phyloP scores from a whole-genome alignment of 257 asterid species.

The Datura wrightii region DNA sequence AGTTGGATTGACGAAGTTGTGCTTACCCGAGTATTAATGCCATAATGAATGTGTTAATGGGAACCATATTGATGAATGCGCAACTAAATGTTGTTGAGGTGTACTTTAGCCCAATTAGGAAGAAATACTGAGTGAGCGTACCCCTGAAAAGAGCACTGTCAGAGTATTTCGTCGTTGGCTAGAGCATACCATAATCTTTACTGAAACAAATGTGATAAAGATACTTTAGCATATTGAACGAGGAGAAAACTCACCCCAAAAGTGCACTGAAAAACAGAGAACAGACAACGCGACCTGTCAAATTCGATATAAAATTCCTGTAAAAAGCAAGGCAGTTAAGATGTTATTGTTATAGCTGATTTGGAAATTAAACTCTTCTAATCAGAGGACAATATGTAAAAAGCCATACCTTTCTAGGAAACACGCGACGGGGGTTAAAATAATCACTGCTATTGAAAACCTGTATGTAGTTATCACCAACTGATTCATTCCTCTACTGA shows the following conservation, averaged over 20 bases:
- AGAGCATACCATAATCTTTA: neutral
- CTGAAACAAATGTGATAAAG: neutral
- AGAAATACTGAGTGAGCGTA: constrained; percentile 66
- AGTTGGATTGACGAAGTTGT: neutral
- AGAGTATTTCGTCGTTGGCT: neutral
- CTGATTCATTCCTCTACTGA: constrained; percentile 28
- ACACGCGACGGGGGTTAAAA: constrained; percentile 26
- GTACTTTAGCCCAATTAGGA: constrained; percentile 71
- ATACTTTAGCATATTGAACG: neutral
- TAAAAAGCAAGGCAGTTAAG: constrained; percentile 41
- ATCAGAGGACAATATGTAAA: neutral
- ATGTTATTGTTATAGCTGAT: neutral
- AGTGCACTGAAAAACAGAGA: constrained; percentile 64
- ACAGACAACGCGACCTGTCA: constrained; percentile 53
- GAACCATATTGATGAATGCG: constrained; percentile 77
- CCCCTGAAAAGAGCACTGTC: constrained; percentile 47
- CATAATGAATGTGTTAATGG: constrained; percentile 66
- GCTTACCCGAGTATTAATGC: constrained; percentile 68
- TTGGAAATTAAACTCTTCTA: neutral
- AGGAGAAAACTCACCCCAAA: constrained; percentile 60
- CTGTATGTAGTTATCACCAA: constrained; percentile 23
- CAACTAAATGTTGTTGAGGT: constrained; percentile 77
- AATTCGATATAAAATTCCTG: constrained; percentile 36
- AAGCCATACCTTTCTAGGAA: constrained; percentile 21
- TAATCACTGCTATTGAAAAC: constrained; percentile 19